A percentile compares a stretch with the other conserved stretches of the same genome.
phyloP scores from a whole-genome alignment of 106 monocot species.

The Narthecium ossifragum region DNA sequence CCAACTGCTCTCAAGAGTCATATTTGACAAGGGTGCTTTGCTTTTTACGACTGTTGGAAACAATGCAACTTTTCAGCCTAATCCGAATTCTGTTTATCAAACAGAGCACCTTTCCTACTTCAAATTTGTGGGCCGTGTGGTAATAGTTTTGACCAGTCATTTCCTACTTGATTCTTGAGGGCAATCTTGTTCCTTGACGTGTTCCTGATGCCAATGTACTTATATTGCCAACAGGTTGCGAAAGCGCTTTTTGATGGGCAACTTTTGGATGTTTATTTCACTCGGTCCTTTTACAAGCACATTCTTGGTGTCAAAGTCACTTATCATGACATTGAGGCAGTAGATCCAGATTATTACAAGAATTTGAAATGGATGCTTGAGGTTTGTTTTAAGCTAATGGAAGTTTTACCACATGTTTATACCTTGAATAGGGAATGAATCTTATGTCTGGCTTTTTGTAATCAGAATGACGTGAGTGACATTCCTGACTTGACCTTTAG shows the following conservation, averaged over 20 bases:
- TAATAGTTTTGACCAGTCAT: too few relatives aligned
- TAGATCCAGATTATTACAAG: slow-evolving; percentile 84
- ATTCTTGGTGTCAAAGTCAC: slow-evolving; percentile 83
- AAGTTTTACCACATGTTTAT: too few relatives aligned
- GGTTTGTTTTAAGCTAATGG: slow-evolving; percentile 38
- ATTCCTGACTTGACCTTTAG: slow-evolving; percentile 73
- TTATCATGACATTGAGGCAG: slow-evolving; percentile 81
- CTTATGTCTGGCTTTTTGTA: slow-evolving; percentile 1
- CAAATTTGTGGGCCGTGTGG: slow-evolving; percentile 86
- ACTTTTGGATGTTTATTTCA: slow-evolving; percentile 78
- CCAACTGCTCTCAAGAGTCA: slow-evolving; percentile 60
- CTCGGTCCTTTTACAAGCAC: slow-evolving; percentile 82
- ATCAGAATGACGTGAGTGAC: slow-evolving; percentile 76
- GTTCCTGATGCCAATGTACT: not conserved
- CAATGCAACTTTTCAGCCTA: slow-evolving; percentile 71
- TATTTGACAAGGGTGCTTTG: slow-evolving; percentile 80
- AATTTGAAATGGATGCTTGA: slow-evolving; percentile 93
- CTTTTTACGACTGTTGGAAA: slow-evolving; percentile 84
- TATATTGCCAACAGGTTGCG: slow-evolving; percentile 43
- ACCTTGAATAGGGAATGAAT: too few relatives aligned
- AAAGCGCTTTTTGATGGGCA: slow-evolving; percentile 88
- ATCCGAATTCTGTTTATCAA: slow-evolving; percentile 79
- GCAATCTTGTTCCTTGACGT: not conserved
- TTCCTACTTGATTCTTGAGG: too few relatives aligned
- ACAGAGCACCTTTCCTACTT: slow-evolving; percentile 86